Evolutionary conservation across 768 basidiomycete species (phyloP).

Genomic region (Suillus lakei): DNA sequence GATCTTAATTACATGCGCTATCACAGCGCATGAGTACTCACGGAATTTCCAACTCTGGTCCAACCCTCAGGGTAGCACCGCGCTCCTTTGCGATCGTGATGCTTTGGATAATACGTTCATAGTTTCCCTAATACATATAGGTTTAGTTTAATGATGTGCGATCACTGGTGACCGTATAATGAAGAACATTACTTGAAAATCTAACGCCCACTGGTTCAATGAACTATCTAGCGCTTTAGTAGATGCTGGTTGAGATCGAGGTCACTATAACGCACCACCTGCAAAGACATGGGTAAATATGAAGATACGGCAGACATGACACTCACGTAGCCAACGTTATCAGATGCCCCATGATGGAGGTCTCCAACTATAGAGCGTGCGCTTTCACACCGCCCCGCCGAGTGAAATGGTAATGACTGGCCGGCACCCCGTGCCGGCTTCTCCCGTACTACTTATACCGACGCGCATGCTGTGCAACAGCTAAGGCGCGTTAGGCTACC

Average conservation of each 20-base stretch:
- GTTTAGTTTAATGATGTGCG: neutral
- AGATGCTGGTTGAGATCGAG: neutral
- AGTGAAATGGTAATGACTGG: neutral
- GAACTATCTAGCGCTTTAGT: conserved; percentile 57
- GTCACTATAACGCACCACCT: conserved; percentile 29
- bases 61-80: conserved; percentile 91
- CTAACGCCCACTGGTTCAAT: conserved; percentile 96
- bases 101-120: conserved; percentile 87
- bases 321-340: conserved; percentile 89
- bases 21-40: conserved; percentile 37
- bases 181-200: conserved; percentile 72
- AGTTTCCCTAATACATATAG: conserved; percentile 71
- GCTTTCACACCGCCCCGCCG: neutral
- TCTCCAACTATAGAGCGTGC: neutral
- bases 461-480: no score
- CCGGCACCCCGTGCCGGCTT: neutral
- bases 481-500: no score
- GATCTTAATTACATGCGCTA: conserved; percentile 1
- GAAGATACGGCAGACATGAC: neutral
- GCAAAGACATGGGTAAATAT: conserved; percentile 6
- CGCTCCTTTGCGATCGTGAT: conserved; percentile 86
- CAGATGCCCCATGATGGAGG: conserved; percentile 70
- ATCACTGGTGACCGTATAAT: neutral
- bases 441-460: neutral
- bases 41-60: conserved; percentile 97